Conservation (phyloP, 345 rosid genomes). For the Camelina sativa region DNA sequence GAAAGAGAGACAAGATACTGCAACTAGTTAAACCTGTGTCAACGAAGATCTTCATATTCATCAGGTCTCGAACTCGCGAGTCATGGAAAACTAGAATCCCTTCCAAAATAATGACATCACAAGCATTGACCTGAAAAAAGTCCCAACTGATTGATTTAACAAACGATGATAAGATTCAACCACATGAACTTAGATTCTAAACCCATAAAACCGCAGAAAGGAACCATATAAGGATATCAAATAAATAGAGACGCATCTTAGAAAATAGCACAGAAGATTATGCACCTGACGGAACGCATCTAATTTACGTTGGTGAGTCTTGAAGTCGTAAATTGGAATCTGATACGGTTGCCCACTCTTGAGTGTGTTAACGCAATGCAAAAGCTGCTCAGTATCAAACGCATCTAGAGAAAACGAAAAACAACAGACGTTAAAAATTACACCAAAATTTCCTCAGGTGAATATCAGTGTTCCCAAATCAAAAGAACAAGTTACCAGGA, state of each 20-base stretch:
- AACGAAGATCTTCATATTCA: conserved; percentile 98
- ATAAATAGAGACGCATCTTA: conserved; percentile 3
- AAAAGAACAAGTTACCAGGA: conserved; percentile 62
- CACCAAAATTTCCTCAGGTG: background rate
- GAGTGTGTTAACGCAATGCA: conserved; percentile 77
- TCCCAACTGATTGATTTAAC: conserved; percentile 17
- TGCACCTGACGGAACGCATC: conserved; percentile 91
- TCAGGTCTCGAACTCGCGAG: conserved; percentile 80
- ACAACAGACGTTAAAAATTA: background rate
- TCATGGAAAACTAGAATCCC: conserved; percentile 98
- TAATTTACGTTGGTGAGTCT: conserved; percentile 77
- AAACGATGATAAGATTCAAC: conserved; percentile 12
- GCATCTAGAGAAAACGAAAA: conserved; percentile 62
- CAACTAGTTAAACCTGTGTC: conserved; percentile 71
- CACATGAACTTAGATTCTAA: background rate
- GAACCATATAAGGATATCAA: background rate
- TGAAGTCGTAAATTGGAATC: conserved; percentile 93
- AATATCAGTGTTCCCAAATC: background rate
- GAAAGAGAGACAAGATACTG: background rate
- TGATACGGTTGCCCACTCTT: conserved; percentile 80
- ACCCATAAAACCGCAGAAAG: background rate
- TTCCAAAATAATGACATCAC: conserved; percentile 97
- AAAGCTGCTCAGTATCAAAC: conserved; percentile 96
- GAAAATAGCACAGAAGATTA: conserved; percentile 13
- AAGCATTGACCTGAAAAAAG: conserved; percentile 80